Percentiles rank a stretch among this genome's conserved stretches.
Conservation (phyloP, 352 stramenopile genomes). For the Pythium sp. region DNA sequence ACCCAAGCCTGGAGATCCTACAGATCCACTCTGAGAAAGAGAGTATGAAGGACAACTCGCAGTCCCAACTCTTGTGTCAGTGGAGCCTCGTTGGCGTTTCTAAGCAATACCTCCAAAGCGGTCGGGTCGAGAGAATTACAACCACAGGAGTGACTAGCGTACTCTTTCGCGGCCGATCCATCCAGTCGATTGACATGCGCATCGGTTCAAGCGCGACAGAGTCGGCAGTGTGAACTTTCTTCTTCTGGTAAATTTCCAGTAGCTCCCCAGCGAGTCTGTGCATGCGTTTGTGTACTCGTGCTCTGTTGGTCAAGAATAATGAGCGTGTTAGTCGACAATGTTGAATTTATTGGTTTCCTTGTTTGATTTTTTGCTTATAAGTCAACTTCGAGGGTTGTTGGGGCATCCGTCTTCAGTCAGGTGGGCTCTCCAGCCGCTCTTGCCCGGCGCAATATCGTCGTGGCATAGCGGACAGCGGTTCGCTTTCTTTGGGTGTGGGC, state of each 20-base stretch:
- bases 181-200: conserved; percentile 11
- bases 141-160: conserved; percentile 29
- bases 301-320: neutral
- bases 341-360: neutral
- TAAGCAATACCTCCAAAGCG: conserved; percentile 19
- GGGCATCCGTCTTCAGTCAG: conserved; percentile 67
- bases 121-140: conserved; percentile 17
- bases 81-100: conserved; percentile 30
- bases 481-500: conserved; percentile 50
- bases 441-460: conserved; percentile 62
- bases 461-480: conserved; percentile 84
- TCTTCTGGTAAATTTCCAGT: neutral
- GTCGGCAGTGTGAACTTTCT: neutral
- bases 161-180: conserved; percentile 20
- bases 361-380: conserved; percentile 1
- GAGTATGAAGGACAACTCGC: conserved; percentile 7
- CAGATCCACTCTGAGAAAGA: conserved; percentile 14
- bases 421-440: conserved; percentile 68
- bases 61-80: conserved; percentile 18
- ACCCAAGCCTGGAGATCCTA: conserved; percentile 31
- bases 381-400: conserved; percentile 66
- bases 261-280: neutral
- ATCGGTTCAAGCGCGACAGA: neutral
- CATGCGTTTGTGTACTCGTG: neutral
- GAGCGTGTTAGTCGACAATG: neutral